phyloP scores from a whole-genome alignment of 148 eudicot genomes.

The Pharnaceum exiguum region DNA sequence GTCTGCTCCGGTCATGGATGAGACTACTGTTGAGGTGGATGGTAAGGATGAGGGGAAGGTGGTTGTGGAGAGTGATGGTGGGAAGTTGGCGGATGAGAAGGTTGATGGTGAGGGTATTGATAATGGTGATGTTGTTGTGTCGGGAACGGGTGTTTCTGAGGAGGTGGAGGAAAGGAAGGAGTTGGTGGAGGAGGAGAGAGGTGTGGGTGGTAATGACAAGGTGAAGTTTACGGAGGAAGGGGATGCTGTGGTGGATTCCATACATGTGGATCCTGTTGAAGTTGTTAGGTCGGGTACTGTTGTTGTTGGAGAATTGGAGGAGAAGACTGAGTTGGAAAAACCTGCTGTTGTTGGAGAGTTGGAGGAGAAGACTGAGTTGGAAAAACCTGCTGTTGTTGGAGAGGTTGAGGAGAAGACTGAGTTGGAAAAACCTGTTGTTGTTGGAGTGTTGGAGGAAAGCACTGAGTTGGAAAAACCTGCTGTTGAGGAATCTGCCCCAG shows the following conservation, averaged over 20 bases:
- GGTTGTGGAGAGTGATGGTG: constrained; percentile 5
- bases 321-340: constrained; percentile 6
- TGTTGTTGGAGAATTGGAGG: constrained; percentile 32
- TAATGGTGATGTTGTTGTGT: no score
- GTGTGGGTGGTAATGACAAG: not conserved
- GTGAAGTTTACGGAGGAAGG: constrained; percentile 9
- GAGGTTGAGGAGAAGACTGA: constrained; percentile 17
- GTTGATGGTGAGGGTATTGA: constrained; percentile 5
- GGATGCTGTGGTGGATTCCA: constrained; percentile 21
- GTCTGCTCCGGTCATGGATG: not conserved
- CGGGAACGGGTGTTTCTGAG: no score
- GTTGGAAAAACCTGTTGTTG: not conserved
- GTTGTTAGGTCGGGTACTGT: constrained; percentile 32
- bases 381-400: constrained; percentile 32
- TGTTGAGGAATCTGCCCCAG: constrained; percentile 17
- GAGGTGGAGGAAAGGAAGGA: not conserved
- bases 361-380: constrained; percentile 18
- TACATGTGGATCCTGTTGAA: constrained; percentile 25
- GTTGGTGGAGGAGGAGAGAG: constrained; percentile 12
- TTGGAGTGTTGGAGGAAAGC: constrained; percentile 1
- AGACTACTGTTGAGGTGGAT: not conserved
- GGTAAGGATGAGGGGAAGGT: constrained; percentile 5
- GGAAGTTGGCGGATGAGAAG: constrained; percentile 7
- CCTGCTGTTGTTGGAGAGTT: constrained; percentile 22
- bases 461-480: constrained; percentile 1